Percentiles rank a stretch among this genome's conserved stretches.
Evolutionary conservation across 2,329 filamentous ascomycete species (phyloP).

Genomic region (Cercospora citrullina): DNA sequence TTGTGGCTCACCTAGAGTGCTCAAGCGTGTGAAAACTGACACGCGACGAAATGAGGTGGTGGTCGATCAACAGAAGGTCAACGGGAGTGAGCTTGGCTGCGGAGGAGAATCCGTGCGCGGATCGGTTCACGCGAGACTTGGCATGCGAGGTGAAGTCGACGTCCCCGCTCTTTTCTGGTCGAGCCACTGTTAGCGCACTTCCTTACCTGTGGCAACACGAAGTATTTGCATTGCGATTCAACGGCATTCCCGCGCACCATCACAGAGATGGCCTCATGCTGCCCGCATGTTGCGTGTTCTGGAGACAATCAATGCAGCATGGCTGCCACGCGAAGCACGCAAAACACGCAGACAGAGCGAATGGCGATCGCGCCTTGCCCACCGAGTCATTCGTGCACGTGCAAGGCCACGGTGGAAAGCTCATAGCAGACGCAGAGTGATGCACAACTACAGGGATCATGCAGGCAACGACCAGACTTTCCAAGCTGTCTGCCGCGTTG

Average conservation of each 20-base stretch:
- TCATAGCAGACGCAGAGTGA: neutral
- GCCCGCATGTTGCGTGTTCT: neutral
- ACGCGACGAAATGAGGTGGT: neutral
- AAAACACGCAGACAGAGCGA: neutral
- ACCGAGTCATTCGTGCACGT: neutral
- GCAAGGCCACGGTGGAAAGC: neutral
- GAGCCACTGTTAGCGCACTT: neutral
- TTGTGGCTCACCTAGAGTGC: neutral
- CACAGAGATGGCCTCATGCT: neutral
- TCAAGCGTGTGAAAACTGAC: neutral
- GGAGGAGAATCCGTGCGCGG: neutral
- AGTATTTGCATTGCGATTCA: neutral
- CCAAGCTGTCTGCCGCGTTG: neutral
- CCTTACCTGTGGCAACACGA: neutral
- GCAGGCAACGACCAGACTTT: neutral
- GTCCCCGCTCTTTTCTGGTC: neutral
- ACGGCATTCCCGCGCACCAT: neutral
- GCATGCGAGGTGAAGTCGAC: neutral
- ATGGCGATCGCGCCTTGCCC: neutral
- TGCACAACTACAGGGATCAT: neutral
- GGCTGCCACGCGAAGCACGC: neutral
- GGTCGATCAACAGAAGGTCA: neutral
- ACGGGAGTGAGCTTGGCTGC: neutral
- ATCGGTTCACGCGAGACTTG: neutral
- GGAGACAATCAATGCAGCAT: neutral